Base-by-base conservation (phyloP, 257 asterid species). In the Verbascum thapsus region DNA sequence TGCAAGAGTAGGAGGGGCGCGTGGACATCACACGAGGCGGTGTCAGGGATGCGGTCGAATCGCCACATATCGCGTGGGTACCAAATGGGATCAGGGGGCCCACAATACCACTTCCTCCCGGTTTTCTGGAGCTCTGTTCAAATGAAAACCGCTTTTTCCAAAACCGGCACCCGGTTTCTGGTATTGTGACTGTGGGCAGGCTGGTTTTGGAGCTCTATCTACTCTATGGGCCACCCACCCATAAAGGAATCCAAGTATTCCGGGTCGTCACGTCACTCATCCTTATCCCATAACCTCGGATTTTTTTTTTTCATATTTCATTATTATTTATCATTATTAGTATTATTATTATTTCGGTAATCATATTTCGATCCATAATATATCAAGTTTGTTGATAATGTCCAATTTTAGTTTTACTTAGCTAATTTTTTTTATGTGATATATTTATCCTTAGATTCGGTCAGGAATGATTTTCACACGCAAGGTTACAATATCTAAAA, bases 141-240 rank as follows among this genome's bases (percentile, higher is more conserved):
- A 12, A 58, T 50, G 38, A 66, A 75, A 70, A 69, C 79, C 68
- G 53, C 52, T 48, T 37, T 13, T 30, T 10, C 1, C 4, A 76
- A 82, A 75, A 80, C 87, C 71, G 58, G 76, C 38, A 63, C 70
- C 76, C 38, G 62, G 81, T 72, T 54, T 70, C 66, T n/a, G 86
- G 86, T 80, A 43, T 87, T 78, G 26, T 67, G 74, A 57, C 85
- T 76, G 91, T 84, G 91, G 85, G 91, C 91, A 87, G 8, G 39
- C 2, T 9, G 18, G n/a, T n/a, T n/a, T n/a, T n/a, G n/a, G n/a
- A n/a, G n/a, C n/a, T n/a, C n/a, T n/a, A n/a, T n/a, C n/a, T 52
- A 42, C 8, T n/a, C 61, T 53, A 63, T 67, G 76, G 73, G 75
- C 72, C 68, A 60, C 63, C n/a, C n/a, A n/a, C n/a, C n/a, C 56